phyloP scores from a whole-genome alignment of 1,284 basidiomycete genomes.

The Neonothopanus nambi region DNA sequence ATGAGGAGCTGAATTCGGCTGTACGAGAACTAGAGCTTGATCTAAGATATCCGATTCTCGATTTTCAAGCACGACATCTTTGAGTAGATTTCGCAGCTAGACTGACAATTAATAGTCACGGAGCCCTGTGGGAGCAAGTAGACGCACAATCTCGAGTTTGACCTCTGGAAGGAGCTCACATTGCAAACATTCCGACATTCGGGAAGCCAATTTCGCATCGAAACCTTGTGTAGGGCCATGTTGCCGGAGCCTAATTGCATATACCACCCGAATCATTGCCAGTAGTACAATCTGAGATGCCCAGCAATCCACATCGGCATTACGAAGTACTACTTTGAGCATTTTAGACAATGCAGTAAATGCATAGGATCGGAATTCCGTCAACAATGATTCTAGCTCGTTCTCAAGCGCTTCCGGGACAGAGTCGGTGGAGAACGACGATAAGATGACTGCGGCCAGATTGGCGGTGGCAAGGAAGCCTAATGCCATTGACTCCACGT shows the following conservation, averaged over 20 bases:
- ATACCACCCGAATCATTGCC: constrained; percentile 52
- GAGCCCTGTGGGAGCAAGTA: not conserved
- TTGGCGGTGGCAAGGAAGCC: constrained; percentile 3
- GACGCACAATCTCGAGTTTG: constrained; percentile 58
- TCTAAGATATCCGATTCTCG: constrained; percentile 28
- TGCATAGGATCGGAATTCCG: constrained; percentile 6
- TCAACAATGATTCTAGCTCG: constrained; percentile 5
- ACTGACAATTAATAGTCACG: not conserved
- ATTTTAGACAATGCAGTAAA: constrained; percentile 25
- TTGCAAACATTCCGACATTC: constrained; percentile 30
- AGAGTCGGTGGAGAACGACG: constrained; percentile 11
- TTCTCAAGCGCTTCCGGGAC: constrained; percentile 2
- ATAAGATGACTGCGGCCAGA: constrained; percentile 11
- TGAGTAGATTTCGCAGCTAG: constrained; percentile 46
- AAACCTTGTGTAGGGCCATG: not conserved
- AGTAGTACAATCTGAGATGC: constrained; percentile 42
- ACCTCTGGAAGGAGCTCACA: constrained; percentile 45
- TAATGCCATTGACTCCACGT: not conserved
- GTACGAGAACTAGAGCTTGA: constrained; percentile 35
- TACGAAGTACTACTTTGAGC: constrained; percentile 14
- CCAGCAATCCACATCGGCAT: constrained; percentile 32
- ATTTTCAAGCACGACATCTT: constrained; percentile 22
- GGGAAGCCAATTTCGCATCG: not conserved
- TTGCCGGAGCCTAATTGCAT: constrained; percentile 29
- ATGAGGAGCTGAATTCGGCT: constrained; percentile 21